These are phyloP conservation scores for Vachellia collinsii DNA, from an alignment of 306 rosid genomes.

Conservation along the genomic window DNA sequence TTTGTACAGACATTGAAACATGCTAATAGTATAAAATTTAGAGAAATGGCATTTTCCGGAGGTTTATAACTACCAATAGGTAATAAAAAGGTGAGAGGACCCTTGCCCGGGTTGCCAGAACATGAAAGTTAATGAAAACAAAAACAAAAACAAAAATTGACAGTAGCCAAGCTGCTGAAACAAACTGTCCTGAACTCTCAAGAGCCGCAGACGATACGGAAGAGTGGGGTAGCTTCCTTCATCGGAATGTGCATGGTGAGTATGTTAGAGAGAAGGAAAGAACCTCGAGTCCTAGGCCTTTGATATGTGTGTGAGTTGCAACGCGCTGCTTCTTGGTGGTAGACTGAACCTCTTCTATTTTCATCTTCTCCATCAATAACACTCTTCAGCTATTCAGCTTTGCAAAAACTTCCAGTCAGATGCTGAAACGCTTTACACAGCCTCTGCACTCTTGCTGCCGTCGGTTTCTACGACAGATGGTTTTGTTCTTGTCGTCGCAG, in stretches of 20 bases:
- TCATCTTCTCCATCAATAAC: conserved; percentile 57
- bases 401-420: neutral
- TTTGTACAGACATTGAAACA: neutral
- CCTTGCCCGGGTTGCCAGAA: neutral
- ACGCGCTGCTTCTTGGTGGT: conserved; percentile 79
- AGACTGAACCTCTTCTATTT: conserved; percentile 88
- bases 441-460: neutral
- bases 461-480: neutral
- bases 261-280: neutral
- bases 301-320: conserved; percentile 64
- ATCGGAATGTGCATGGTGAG: neutral
- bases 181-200: conserved; percentile 6
- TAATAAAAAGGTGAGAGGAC: neutral
- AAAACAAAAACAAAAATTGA: neutral
- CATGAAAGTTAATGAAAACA: neutral
- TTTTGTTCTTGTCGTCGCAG: neutral
- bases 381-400: neutral
- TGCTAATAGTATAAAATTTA: neutral
- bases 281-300: conserved; percentile 96
- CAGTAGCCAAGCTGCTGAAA: conserved; percentile 16
- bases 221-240: neutral
- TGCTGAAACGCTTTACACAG: neutral
- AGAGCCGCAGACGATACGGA: conserved; percentile 6
- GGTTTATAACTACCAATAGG: neutral
- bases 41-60: neutral